Evolutionary conservation across 2,329 filamentous ascomycete genomes (phyloP).

Genomic region (Teratosphaeria gauchensis): DNA sequence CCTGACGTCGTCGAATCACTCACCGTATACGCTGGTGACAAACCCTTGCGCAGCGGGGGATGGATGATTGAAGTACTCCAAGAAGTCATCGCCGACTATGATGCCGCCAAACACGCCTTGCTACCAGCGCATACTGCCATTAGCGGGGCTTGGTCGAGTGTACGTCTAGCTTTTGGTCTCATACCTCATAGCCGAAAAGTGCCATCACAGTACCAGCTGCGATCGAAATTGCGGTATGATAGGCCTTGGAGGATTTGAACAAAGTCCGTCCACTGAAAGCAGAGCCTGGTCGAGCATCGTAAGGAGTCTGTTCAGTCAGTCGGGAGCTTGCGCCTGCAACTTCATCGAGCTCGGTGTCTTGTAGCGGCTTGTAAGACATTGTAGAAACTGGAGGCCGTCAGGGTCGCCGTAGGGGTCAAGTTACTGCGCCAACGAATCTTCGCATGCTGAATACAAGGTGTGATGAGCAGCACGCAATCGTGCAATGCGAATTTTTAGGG

Average conservation of each 20-base stretch:
- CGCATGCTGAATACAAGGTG: background rate
- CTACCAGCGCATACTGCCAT: background rate
- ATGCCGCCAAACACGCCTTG: conserved; percentile 15
- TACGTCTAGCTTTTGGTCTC: background rate
- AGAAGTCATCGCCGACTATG: conserved; percentile 7
- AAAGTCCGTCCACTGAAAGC: background rate
- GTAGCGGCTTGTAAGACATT: background rate
- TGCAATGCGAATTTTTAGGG: background rate
- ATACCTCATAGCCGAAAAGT: conserved; percentile 18
- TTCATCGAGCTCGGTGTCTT: background rate
- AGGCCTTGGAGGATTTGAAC: conserved; percentile 8
- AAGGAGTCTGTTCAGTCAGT: background rate
- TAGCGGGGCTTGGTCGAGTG: background rate
- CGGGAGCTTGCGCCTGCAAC: background rate
- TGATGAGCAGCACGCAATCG: background rate
- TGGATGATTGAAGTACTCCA: conserved; percentile 9
- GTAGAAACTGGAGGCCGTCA: background rate
- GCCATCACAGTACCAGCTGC: conserved; percentile 18
- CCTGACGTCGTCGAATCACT: background rate
- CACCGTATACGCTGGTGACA: conserved; percentile 6
- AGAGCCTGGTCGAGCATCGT: background rate
- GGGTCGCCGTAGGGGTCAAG: background rate
- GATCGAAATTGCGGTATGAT: conserved; percentile 17
- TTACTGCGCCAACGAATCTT: background rate
- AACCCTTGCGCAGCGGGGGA: conserved; percentile 7